Evolutionary conservation across 2,329 filamentous ascomycete species (phyloP).

Genomic region (Gliomastix tumulicola): DNA sequence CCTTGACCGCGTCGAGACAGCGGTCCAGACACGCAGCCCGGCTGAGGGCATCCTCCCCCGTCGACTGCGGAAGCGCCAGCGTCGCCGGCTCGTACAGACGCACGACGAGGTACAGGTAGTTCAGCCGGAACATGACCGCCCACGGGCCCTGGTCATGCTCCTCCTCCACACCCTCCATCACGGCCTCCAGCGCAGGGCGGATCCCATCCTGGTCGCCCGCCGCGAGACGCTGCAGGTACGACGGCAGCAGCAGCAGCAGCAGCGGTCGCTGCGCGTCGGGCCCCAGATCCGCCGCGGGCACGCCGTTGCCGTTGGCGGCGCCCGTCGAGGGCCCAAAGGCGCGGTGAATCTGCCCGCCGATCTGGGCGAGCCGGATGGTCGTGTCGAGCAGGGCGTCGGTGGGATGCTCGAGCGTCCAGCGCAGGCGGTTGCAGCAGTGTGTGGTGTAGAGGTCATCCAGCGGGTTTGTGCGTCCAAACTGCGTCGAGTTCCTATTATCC

Average conservation of each 20-base stretch:
- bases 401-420: slow-evolving; percentile 12
- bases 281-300: no score
- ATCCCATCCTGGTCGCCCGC: slow-evolving; percentile 22
- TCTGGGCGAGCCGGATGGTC: slow-evolving; percentile 23
- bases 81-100: slow-evolving; percentile 31
- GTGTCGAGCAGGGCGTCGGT: slow-evolving; percentile 24
- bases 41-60: no score
- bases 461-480: slow-evolving; percentile 24
- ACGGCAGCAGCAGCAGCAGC: slow-evolving; percentile 21
- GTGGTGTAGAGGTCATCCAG: slow-evolving; percentile 23
- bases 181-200: slow-evolving; percentile 20
- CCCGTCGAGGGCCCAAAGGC: slow-evolving; percentile 19
- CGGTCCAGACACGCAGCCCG: no score
- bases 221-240: no score
- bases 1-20: no score
- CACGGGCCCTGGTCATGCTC: slow-evolving; percentile 7
- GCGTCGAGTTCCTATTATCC: slow-evolving; percentile 24
- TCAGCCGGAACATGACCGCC: slow-evolving; percentile 17
- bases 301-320: slow-evolving; percentile 17
- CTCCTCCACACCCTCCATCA: slow-evolving; percentile 20
- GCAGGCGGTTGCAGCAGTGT: slow-evolving; percentile 21
- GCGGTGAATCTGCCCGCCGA: slow-evolving; percentile 26
- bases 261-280: slow-evolving; percentile 13
- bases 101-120: slow-evolving; percentile 26
- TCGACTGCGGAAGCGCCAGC: no score